These are phyloP conservation scores for Podaxis carcinomalis DNA, from an alignment of 768 basidiomycete species.

Conservation along the genomic window DNA sequence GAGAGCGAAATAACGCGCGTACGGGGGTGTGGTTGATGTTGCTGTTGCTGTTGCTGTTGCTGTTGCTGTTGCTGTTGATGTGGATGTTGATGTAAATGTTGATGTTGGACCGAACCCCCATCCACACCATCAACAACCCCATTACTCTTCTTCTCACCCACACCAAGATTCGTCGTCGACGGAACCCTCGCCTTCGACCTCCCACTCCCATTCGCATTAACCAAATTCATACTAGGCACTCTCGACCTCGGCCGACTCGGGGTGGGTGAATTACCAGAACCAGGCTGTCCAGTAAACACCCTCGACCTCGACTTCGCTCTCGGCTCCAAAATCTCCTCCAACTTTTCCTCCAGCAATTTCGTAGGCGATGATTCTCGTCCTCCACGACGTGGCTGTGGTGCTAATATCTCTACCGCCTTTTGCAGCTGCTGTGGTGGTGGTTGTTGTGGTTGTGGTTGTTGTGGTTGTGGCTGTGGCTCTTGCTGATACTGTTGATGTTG, in stretches of 20 bases:
- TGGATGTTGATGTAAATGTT: too few species aligned
- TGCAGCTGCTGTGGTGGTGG: not conserved
- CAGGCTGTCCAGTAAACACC: not conserved
- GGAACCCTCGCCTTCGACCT: not conserved
- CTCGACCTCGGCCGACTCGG: constrained; percentile 3
- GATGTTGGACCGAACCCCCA: too few species aligned
- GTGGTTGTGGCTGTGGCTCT: not conserved
- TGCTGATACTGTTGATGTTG: not conserved
- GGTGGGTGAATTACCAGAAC: not conserved
- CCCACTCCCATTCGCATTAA: not conserved
- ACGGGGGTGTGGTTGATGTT: not conserved
- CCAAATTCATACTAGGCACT: constrained; percentile 1
- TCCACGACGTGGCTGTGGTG: constrained; percentile 2
- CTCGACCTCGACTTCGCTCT: not conserved
- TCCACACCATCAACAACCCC: not conserved
- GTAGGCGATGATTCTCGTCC: constrained; percentile 9
- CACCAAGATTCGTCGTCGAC: not conserved
- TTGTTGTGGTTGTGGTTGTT: too few species aligned
- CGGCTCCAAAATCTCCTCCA: constrained; percentile 10
- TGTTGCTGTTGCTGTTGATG: too few species aligned
- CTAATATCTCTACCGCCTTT: not conserved
- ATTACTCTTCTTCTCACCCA: not conserved
- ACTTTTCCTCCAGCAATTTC: constrained; percentile 6
- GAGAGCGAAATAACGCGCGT: constrained; percentile 8
- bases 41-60: not conserved